Evolutionary conservation across 73 alveolate species (phyloP), one percentile per base, ranked within the genome.

Genomic region (Uronychia binucleata): DNA sequence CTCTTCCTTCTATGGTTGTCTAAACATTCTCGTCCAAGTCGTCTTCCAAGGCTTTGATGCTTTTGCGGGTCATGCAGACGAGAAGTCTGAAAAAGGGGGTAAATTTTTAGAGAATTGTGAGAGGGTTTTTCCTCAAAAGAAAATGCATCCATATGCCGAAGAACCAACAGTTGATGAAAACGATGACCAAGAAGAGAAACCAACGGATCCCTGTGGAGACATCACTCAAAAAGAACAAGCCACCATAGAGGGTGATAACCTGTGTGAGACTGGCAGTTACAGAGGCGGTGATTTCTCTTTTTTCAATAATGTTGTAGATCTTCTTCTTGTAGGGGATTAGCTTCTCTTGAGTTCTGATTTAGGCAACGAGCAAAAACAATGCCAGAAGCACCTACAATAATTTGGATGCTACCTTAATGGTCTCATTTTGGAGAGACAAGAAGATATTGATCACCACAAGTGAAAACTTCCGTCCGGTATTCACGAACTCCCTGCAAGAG

Each of bases 391-490:
- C 91, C 31, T 85, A n/a, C 74, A 57, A 26, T 14, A 57, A 57
- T 14, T 11, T 57, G 74, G 26, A 57, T 14, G 27, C 26, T 57
- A 57, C 91, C 32, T 78, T 86, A 34, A 86, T 67, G 27, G 58
- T 35, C 14, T 79, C 88, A 8, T 78, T 77, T 29, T 78, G 57
- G 19, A 59, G 84, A 8, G 88, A 57, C 26, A 86, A 57, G 88
- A 86, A 79, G 32, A 79, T 84, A 59, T 79, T 79, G 19, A 78
- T 59, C 33, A 79, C 34, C 28, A 86, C 79, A 31, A 86, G 31
- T 0, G 79, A 58, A 28, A 86, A 57, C 81, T 86, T 86, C 75
- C 92, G 35, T 60, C 58, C 30, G 31, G 87, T 86, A 79, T 79
- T 79, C 0, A 86, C 92, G 59, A 86, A 76, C 58, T 86, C 92